Evolutionary conservation across 208 protist species (phyloP), one percentile per base, ranked within the genome.

Genomic region (Sergeia podlipaevii): DNA sequence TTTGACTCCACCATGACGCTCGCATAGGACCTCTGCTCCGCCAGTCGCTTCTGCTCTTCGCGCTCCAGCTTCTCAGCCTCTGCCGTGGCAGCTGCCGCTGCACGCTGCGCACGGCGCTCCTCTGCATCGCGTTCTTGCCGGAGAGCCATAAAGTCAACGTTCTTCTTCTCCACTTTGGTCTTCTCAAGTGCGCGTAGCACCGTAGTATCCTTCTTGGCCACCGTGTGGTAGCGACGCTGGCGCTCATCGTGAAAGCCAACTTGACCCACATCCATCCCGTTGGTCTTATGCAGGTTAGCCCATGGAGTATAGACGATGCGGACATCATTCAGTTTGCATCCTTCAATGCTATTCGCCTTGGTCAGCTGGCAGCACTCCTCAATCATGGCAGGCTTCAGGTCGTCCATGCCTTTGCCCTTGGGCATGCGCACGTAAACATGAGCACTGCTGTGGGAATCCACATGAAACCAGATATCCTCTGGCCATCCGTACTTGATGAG

Each of bases 381-480:
- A 27, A 99, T 77, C 37, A 99, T 86, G 30, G 84, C 85, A 0
- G 70, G 68, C 4, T 94, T 83, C 32, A 99, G 74, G 46, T 96
- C 89, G 32, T 97, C 75, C 38, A 98, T 93, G 0, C 77, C 89
- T 28, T 97, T 81, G 3, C 94, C 90, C n/a, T 70, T 69, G 6
- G 91, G 72, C 68, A 95, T 65, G 6, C 98, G 83, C 2, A 99
- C 60, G 77, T 99, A 99, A n/a, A 99, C 92, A 74, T 99, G 98
- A 0, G 98, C 98, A 67, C 87, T 95, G 53, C 87, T 93, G 46
- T 97, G 83, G 36, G 92, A 89, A 70, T 99, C 97, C 5, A 99
- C 98, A 77, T 99, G 98, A 58, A 99, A 99, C 97, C 97, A 99
- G 20, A 99, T 74, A 65, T 99, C 98, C 47, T 99, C 96, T 3